Evolutionary conservation across 768 basidiomycete species (phyloP), one percentile per base, ranked within the genome.

Genomic region (Leucosporidium scottii): DNA sequence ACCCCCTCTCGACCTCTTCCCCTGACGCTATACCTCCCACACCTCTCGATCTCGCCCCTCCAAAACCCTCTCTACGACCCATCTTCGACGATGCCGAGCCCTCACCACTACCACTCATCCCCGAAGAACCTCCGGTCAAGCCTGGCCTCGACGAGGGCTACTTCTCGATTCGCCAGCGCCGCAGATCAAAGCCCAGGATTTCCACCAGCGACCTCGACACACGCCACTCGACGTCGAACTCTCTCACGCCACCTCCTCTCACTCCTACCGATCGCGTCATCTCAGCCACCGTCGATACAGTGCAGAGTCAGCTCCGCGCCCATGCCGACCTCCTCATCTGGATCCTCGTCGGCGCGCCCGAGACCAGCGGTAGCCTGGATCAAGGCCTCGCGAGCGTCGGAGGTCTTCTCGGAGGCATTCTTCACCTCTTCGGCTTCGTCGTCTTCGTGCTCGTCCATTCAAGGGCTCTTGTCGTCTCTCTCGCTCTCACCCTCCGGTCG

Each of bases 381-480:
- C 28, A 58, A 27, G 44, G 57, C 12, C 25, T 68, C 67, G 36
- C 53, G 15, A 39, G 49, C 31, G 36, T 66, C 25, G 64, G 61
- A 48, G 70, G 67, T 1, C 28, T 68, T 49, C 3, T 68, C 64
- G 66, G 64, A 39, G 10, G 47, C 20, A 1, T 64, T 20, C 36
- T 68, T 20, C 70, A 68, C 59, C n/a, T 61, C 36, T 3, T 59
- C 47, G 67, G 61, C 8, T 72, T 72, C 65, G 31, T 27, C 48
- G 68, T 68, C 64, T 72, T 72, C 64, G 48, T 72, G 34, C 21
- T 31, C 10, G 59, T 54, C 20, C 67, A 72, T 31, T 10, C 50
- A 20, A 12, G 23, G 3, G n/a, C 61, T 25, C 67, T 72, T n/a
- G 1, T 58, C 53, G 48, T 31, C 3, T 56, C 66, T 25, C 59